Percentiles rank a stretch among this genome's conserved stretches.
Conservation (phyloP, 192 early-diverging fungal genomes). For the Coemansia sp. region DNA sequence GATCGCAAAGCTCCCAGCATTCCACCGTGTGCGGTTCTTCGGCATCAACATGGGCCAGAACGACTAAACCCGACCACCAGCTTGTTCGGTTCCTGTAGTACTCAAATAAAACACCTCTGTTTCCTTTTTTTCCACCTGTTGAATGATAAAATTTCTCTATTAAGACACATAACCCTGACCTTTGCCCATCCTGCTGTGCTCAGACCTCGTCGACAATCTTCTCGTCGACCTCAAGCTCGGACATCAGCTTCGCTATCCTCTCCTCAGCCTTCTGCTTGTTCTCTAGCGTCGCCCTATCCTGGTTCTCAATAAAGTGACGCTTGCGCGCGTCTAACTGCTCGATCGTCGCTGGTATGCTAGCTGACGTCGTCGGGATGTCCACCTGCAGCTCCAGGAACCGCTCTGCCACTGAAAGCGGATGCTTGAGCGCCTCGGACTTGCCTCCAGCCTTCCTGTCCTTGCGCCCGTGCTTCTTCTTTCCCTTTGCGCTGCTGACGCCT, state of each 20-base stretch:
- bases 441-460: slow-evolving; percentile 56
- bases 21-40: slow-evolving; percentile 92
- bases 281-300: slow-evolving; percentile 74
- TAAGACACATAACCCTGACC: background rate
- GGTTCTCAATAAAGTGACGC: slow-evolving; percentile 74
- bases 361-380: slow-evolving; percentile 70
- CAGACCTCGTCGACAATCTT: slow-evolving; percentile 35
- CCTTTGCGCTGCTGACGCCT: slow-evolving; percentile 57
- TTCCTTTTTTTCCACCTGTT: background rate
- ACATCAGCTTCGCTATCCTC: slow-evolving; percentile 73
- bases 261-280: slow-evolving; percentile 90
- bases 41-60: slow-evolving; percentile 79
- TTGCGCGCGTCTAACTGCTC: slow-evolving; percentile 71
- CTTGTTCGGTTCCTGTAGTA: background rate
- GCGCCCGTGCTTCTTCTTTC: slow-evolving; percentile 67
- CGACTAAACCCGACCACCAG: slow-evolving; percentile 18
- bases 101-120: background rate
- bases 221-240: slow-evolving; percentile 59
- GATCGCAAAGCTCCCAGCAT: slow-evolving; percentile 89
- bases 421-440: slow-evolving; percentile 62
- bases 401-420: slow-evolving; percentile 78
- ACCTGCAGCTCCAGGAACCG: slow-evolving; percentile 81
- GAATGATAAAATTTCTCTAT: slow-evolving; percentile 5
- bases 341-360: slow-evolving; percentile 72
- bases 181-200: background rate